Evolutionary conservation across 1,284 basidiomycete species (phyloP).

Genomic region (Fomes fomentarius): DNA sequence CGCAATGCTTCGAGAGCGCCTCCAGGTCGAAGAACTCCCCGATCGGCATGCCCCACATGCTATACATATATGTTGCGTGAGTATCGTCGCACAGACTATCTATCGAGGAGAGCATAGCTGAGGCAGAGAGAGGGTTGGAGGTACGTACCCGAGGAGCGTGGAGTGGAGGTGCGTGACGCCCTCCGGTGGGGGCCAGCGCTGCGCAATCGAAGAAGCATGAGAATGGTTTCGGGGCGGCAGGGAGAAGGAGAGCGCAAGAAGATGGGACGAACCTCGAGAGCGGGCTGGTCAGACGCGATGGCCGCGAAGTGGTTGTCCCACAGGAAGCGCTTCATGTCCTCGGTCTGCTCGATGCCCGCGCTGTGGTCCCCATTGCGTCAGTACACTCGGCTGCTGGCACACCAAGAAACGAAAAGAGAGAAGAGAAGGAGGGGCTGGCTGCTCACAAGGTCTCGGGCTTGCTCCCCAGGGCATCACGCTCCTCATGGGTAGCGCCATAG

Average conservation of each 20-base stretch:
- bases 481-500: conserved; percentile 46
- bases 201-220: background rate
- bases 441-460: conserved; percentile 46
- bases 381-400: too few species aligned
- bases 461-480: conserved; percentile 47
- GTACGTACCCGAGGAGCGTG: conserved; percentile 63
- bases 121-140: background rate
- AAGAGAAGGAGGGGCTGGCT: background rate
- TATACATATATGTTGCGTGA: conserved; percentile 34
- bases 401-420: too few species aligned
- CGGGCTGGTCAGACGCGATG: conserved; percentile 73
- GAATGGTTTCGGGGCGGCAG: too few species aligned
- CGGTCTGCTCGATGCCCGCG: conserved; percentile 69
- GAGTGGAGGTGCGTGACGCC: conserved; percentile 57
- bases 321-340: conserved; percentile 73
- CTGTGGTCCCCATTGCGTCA: conserved; percentile 35
- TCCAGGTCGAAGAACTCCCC: conserved; percentile 77
- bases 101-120: background rate
- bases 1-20: conserved; percentile 57
- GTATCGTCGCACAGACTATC: too few species aligned
- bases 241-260: background rate
- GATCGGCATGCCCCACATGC: conserved; percentile 75
- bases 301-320: conserved; percentile 83
- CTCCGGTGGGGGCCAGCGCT: conserved; percentile 60
- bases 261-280: conserved; percentile 57